A percentile compares a stretch with the other conserved stretches of the same genome.
phyloP scores from a whole-genome alignment of 345 rosid species.

The Cardamine resedifolia region DNA sequence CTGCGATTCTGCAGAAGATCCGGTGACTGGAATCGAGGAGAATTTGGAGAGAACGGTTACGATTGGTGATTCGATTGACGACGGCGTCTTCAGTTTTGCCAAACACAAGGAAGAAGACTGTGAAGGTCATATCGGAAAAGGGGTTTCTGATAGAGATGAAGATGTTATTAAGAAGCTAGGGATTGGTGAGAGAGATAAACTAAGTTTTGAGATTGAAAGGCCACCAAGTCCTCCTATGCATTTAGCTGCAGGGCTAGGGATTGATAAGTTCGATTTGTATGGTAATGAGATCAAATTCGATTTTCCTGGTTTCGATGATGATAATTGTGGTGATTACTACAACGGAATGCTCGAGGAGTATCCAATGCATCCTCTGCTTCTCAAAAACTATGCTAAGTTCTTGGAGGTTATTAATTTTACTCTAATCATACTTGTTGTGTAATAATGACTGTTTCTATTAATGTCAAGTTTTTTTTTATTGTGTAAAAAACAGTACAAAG shows the following conservation, averaged over 20 bases:
- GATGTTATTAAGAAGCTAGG: neutral
- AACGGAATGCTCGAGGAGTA: slow-evolving; percentile 62
- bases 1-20: slow-evolving; percentile 36
- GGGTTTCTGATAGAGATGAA: slow-evolving; percentile 1
- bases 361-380: slow-evolving; percentile 72
- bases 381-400: slow-evolving; percentile 66
- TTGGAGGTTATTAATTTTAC: slow-evolving; percentile 53
- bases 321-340: slow-evolving; percentile 48
- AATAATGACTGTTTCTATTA: slow-evolving; percentile 21
- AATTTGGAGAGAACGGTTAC: slow-evolving; percentile 48
- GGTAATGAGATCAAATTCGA: slow-evolving; percentile 37
- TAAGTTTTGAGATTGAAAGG: slow-evolving; percentile 35
- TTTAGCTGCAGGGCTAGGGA: slow-evolving; percentile 71
- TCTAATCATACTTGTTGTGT: neutral
- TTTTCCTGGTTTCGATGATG: slow-evolving; percentile 45
- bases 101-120: slow-evolving; percentile 33
- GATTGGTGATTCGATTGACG: slow-evolving; percentile 45
- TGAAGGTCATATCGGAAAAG: slow-evolving; percentile 21
- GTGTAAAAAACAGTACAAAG: slow-evolving; percentile 52
- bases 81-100: slow-evolving; percentile 56
- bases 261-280: slow-evolving; percentile 41
- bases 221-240: slow-evolving; percentile 63
- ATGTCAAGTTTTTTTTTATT: neutral
- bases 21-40: slow-evolving; percentile 8
- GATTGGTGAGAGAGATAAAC: slow-evolving; percentile 2